Percentiles rank a stretch among this genome's conserved stretches.
Evolutionary conservation across 1,139 yeast genomes (phyloP).

Genomic region (Kodamaea derodonti): DNA sequence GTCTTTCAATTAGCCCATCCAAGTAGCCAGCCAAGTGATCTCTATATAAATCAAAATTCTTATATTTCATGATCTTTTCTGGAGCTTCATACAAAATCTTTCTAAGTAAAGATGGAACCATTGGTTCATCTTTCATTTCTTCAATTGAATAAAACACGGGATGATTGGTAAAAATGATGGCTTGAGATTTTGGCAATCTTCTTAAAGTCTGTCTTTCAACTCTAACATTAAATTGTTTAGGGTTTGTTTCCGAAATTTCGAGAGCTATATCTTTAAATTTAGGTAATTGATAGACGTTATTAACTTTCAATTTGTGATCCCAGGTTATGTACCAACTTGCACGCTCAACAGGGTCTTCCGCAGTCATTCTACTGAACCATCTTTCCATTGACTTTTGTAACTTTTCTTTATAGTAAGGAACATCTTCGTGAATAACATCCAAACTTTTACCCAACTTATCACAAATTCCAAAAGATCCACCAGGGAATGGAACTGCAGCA

Average conservation of each 20-base stretch:
- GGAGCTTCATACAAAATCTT: conserved; percentile 67
- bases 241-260: conserved; percentile 33
- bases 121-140: conserved; percentile 76
- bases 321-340: conserved; percentile 76
- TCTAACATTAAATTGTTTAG: conserved; percentile 50
- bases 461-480: conserved; percentile 65
- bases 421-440: conserved; percentile 65
- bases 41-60: conserved; percentile 53
- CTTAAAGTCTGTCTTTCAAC: conserved; percentile 55
- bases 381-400: conserved; percentile 70
- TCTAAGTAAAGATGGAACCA: conserved; percentile 61
- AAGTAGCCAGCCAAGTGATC: conserved; percentile 58
- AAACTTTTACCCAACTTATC: conserved; percentile 57
- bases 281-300: conserved; percentile 51
- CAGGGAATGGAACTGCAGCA: conserved; percentile 77
- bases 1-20: conserved; percentile 54
- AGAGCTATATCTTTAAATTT: conserved; percentile 23
- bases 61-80: conserved; percentile 59
- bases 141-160: conserved; percentile 67
- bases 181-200: conserved; percentile 44
- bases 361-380: conserved; percentile 62
- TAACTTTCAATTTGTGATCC: conserved; percentile 59
- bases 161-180: conserved; percentile 59
- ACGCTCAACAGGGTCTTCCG: conserved; percentile 62
- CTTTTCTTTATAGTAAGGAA: conserved; percentile 68